Evolutionary conservation across 306 rosid genomes (phyloP).

Genomic region (Senna tora): DNA sequence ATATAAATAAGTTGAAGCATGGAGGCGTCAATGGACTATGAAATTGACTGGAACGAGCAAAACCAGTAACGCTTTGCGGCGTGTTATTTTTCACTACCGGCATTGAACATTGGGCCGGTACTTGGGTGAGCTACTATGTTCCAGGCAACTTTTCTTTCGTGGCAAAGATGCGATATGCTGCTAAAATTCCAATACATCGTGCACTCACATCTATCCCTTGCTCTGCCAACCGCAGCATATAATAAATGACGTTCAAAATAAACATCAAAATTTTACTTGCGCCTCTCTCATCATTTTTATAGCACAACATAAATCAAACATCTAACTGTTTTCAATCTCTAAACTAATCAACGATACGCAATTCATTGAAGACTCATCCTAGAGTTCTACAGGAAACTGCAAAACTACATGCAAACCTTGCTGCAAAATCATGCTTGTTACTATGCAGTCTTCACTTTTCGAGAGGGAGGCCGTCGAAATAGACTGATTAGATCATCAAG

Average conservation of each 20-base stretch:
- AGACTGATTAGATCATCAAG: constrained; percentile 94
- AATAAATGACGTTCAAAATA: constrained; percentile 26
- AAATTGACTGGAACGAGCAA: background rate
- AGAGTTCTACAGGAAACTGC: constrained; percentile 27
- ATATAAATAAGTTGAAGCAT: background rate
- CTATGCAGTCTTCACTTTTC: constrained; percentile 91
- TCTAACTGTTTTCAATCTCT: constrained; percentile 33
- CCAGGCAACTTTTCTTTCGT: background rate
- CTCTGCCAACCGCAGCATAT: constrained; percentile 33
- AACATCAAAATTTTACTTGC: constrained; percentile 43
- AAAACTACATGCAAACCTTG: constrained; percentile 28
- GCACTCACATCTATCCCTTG: background rate
- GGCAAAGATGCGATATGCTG: background rate
- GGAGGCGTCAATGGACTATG: background rate
- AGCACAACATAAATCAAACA: constrained; percentile 23
- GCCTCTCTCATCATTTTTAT: constrained; percentile 28
- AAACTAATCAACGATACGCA: constrained; percentile 34
- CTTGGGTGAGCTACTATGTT: background rate
- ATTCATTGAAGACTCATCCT: constrained; percentile 38
- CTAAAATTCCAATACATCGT: background rate
- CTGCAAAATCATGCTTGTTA: constrained; percentile 28
- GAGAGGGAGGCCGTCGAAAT: constrained; percentile 93
- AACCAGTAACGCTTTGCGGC: background rate
- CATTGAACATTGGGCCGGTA: background rate
- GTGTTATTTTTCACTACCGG: background rate